phyloP scores from a whole-genome alignment of 78 protist genomes.

The Dictyostelium capitatum region DNA sequence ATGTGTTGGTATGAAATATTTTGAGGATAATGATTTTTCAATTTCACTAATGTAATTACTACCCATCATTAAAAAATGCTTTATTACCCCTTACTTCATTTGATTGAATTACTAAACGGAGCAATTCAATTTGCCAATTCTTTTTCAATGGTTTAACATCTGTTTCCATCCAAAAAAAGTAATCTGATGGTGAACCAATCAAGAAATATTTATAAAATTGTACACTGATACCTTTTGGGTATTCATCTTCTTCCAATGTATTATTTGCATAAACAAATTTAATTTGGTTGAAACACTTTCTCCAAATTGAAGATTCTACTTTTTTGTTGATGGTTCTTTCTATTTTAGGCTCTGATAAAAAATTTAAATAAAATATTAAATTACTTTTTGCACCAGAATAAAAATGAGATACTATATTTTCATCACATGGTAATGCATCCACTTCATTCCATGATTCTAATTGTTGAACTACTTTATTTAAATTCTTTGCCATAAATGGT shows the following conservation, averaged over 20 bases:
- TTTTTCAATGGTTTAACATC: slow-evolving; percentile 6
- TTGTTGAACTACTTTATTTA: background rate
- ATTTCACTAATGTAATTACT: background rate
- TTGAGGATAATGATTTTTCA: background rate
- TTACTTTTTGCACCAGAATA: background rate
- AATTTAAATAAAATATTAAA: background rate
- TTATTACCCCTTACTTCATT: background rate
- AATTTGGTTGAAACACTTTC: background rate
- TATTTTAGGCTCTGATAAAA: background rate
- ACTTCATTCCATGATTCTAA: background rate
- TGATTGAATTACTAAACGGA: background rate
- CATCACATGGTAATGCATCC: background rate
- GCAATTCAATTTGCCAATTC: background rate
- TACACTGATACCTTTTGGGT: background rate
- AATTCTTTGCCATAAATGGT: background rate
- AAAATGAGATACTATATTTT: background rate
- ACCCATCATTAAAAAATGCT: background rate
- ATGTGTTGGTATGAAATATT: background rate
- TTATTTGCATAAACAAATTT: background rate
- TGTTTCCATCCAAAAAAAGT: background rate
- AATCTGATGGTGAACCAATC: background rate
- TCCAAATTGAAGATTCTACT: background rate
- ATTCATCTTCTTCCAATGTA: background rate
- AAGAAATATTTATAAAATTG: background rate
- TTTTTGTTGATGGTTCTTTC: background rate